Conservation (phyloP, 306 rosid species). For the Pyrus bretschneideri region DNA sequence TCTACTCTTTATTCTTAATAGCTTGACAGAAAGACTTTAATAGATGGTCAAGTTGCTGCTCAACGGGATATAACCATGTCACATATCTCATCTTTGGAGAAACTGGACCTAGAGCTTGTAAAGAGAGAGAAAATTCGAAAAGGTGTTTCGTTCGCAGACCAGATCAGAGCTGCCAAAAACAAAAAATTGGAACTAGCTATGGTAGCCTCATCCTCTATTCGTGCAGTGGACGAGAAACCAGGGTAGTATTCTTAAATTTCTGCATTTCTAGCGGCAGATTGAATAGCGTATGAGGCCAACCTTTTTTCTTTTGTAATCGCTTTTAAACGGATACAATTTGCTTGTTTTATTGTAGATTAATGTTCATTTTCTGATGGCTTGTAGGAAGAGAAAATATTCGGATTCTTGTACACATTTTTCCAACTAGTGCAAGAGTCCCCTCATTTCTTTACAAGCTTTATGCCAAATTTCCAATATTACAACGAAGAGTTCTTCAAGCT, state of each 20-base stretch:
- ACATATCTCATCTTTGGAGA: slow-evolving; percentile 32
- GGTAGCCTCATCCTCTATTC: slow-evolving; percentile 17
- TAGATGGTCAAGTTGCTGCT: slow-evolving; percentile 20
- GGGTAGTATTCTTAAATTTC: slow-evolving; percentile 1
- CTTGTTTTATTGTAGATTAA: not conserved
- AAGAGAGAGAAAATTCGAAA: slow-evolving; percentile 45
- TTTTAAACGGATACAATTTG: not conserved
- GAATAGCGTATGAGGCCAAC: not conserved
- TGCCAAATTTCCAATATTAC: not conserved
- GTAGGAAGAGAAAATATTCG: not conserved
- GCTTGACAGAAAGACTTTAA: slow-evolving; percentile 37
- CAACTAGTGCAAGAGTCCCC: not conserved
- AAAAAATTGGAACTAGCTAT: slow-evolving; percentile 35
- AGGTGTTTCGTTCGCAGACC: slow-evolving; percentile 69
- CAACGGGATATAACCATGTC: slow-evolving; percentile 24
- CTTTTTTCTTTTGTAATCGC: not conserved
- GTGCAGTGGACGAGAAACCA: slow-evolving; percentile 1
- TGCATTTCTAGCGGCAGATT: slow-evolving; percentile 14
- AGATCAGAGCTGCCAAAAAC: slow-evolving; percentile 59
- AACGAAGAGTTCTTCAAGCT: not conserved
- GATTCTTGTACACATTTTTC: not conserved
- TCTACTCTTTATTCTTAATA: slow-evolving; percentile 15
- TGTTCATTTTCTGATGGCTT: not conserved
- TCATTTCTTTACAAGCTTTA: not conserved
- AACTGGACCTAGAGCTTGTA: slow-evolving; percentile 61